These are phyloP conservation scores for Entomortierella lignicola DNA, from an alignment of 192 early-diverging fungal genomes.

Conservation along the genomic window DNA sequence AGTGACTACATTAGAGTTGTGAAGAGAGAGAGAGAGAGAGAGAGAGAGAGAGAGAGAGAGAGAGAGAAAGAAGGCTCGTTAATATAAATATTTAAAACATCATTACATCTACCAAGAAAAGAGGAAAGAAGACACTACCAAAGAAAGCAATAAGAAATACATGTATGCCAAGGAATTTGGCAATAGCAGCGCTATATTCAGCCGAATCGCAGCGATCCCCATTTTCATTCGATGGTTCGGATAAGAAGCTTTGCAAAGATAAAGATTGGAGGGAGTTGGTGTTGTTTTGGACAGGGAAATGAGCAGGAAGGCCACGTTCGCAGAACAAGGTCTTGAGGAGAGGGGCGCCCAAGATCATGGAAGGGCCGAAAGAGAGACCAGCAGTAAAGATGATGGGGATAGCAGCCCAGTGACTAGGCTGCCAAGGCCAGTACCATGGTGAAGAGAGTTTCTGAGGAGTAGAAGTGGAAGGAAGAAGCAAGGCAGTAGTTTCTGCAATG, in stretches of 20 bases:
- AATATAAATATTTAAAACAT: no score
- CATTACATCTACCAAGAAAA: no score
- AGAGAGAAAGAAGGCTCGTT: no score
- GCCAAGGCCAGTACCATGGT: slow-evolving; percentile 46
- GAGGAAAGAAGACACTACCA: no score
- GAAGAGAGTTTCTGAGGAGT: background rate
- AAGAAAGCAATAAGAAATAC: slow-evolving; percentile 3
- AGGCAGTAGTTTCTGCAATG: slow-evolving; percentile 4
- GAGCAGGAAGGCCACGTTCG: slow-evolving; percentile 35
- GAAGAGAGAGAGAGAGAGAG: background rate
- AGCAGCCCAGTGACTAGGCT: slow-evolving; percentile 25
- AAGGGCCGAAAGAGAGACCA: slow-evolving; percentile 14
- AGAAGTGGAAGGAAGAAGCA: background rate
- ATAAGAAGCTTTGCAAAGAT: background rate
- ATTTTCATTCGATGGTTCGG: background rate
- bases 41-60: no score
- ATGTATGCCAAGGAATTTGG: slow-evolving; percentile 31
- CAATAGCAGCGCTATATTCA: slow-evolving; percentile 47
- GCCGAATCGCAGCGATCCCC: slow-evolving; percentile 22
- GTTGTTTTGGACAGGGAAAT: slow-evolving; percentile 17
- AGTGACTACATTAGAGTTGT: background rate
- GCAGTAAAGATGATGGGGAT: slow-evolving; percentile 41
- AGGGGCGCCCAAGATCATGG: background rate
- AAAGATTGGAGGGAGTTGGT: background rate
- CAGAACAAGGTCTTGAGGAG: slow-evolving; percentile 33